Conservation (phyloP, 306 rosid species). For the Ochetophila trinervis region DNA sequence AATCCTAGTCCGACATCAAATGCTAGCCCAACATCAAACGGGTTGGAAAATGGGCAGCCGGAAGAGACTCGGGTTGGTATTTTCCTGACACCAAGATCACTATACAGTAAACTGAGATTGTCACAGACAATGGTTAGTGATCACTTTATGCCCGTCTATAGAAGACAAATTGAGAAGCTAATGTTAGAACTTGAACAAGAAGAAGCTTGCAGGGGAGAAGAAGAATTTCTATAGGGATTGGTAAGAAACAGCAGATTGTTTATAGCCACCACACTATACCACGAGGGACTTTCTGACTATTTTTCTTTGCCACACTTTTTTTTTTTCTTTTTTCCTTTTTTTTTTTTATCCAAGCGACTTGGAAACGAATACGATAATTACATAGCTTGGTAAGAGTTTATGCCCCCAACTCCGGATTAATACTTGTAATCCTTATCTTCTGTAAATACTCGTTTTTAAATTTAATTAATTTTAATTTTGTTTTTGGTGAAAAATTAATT, state of each 20-base stretch:
- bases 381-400: too few relatives aligned
- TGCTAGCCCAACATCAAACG: constrained; percentile 38
- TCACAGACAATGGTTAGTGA: constrained; percentile 94
- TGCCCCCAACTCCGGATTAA: too few relatives aligned
- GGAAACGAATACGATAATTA: too few relatives aligned
- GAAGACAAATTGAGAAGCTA: constrained; percentile 75
- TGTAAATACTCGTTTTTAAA: too few relatives aligned
- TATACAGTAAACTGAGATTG: constrained; percentile 78
- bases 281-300: not conserved
- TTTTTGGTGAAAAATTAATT: too few relatives aligned
- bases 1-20: constrained; percentile 45
- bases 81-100: constrained; percentile 71
- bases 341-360: not conserved
- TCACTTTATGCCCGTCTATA: constrained; percentile 90
- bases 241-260: constrained; percentile 11
- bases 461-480: too few relatives aligned
- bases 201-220: constrained; percentile 32
- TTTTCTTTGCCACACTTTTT: too few relatives aligned
- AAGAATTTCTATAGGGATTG: constrained; percentile 24
- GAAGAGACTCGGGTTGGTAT: constrained; percentile 64
- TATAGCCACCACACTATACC: not conserved
- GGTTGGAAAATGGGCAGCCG: constrained; percentile 39
- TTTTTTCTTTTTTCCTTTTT: too few relatives aligned
- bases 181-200: constrained; percentile 64
- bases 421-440: too few relatives aligned